phyloP scores from a whole-genome alignment of 768 basidiomycete genomes.

The Mycena albidolilacea region DNA sequence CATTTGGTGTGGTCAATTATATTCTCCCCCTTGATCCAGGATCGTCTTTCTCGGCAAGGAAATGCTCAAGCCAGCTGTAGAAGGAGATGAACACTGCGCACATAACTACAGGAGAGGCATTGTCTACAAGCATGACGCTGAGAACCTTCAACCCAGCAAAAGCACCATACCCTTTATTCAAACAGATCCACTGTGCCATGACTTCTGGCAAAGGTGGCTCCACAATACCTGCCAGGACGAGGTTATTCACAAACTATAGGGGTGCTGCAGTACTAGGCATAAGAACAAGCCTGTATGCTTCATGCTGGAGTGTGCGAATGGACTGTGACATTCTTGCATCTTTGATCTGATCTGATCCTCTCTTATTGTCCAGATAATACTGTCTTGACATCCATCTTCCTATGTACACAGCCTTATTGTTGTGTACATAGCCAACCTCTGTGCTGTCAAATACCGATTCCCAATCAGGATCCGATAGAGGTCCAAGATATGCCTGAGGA shows the following conservation, averaged over 20 bases:
- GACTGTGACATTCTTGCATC: no score
- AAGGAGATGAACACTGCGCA: constrained; percentile 26
- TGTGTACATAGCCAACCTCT: no score
- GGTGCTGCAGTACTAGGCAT: no score
- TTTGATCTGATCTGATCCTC: no score
- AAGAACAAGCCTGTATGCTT: no score
- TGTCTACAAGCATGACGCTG: constrained; percentile 14
- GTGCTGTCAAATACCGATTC: no score
- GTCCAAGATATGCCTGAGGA: no score
- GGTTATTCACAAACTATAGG: constrained; percentile 39
- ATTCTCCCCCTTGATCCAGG: neutral
- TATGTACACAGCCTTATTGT: no score
- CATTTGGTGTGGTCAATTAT: constrained; percentile 11
- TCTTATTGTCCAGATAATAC: no score
- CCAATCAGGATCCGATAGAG: no score
- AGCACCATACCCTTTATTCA: constrained; percentile 28
- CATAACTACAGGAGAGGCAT: constrained; percentile 5
- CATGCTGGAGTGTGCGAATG: no score
- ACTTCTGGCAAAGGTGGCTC: neutral
- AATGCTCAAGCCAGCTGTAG: constrained; percentile 25
- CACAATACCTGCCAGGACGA: constrained; percentile 26
- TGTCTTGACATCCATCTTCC: no score
- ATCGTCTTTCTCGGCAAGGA: constrained; percentile 9
- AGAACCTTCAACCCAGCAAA: constrained; percentile 32
- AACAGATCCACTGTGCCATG: constrained; percentile 36